Conservation (phyloP, 1,284 basidiomycete species). For the Microbotryum scabiosae region DNA sequence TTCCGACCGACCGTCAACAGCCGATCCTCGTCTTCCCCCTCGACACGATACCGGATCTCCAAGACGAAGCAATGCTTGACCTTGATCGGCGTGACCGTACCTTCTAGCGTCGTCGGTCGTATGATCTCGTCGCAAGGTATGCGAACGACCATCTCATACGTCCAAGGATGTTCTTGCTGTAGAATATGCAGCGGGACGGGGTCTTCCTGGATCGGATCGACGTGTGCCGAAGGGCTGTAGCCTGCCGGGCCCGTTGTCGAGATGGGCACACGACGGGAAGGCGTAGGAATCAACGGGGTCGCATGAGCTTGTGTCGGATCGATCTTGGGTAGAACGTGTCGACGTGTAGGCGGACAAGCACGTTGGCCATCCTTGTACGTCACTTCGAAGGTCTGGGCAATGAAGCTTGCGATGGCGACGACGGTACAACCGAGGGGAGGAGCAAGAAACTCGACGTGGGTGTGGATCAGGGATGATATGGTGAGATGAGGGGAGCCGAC, state of each 20-base stretch:
- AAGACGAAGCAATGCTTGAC: slow-evolving; percentile 18
- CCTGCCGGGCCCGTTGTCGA: too few relatives aligned
- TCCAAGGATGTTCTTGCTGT: slow-evolving; percentile 11
- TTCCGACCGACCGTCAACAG: slow-evolving; percentile 11
- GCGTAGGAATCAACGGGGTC: neutral
- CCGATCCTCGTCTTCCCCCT: slow-evolving; percentile 13
- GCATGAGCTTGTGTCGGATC: slow-evolving; percentile 9
- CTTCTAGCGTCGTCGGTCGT: slow-evolving; percentile 19
- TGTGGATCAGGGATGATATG: slow-evolving; percentile 15
- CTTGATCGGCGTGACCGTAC: slow-evolving; percentile 17
- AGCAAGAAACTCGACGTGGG: slow-evolving; percentile 11
- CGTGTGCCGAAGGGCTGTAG: slow-evolving; percentile 1
- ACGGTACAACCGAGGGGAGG: slow-evolving; percentile 20
- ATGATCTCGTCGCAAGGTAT: slow-evolving; percentile 24
- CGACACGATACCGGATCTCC: slow-evolving; percentile 16
- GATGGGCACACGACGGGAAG: neutral
- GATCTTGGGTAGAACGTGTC: slow-evolving; percentile 13
- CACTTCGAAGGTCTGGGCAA: slow-evolving; percentile 18
- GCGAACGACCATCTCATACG: slow-evolving; percentile 14
- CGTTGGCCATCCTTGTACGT: slow-evolving; percentile 6
- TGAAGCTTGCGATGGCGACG: slow-evolving; percentile 15
- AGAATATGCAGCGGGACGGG: slow-evolving; percentile 13
- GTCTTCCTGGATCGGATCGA: slow-evolving; percentile 14
- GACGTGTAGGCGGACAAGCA: slow-evolving; percentile 3
- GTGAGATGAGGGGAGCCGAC: slow-evolving; percentile 25